Evolutionary conservation across 805 yeast genomes (phyloP).

Genomic region (Teunomyces lycoperdinae): DNA sequence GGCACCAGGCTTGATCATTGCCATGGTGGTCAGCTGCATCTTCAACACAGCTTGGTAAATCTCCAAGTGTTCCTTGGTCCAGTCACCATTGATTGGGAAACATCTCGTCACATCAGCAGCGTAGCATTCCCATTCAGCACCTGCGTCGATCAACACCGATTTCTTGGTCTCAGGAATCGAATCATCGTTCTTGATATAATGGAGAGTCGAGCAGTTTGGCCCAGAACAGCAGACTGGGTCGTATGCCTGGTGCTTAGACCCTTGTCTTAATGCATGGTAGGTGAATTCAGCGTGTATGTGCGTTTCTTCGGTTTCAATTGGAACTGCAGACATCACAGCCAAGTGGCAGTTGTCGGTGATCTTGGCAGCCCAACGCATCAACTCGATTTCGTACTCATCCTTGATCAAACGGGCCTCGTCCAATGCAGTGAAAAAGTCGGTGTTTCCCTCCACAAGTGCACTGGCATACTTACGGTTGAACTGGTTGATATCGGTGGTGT

Average conservation of each 20-base stretch:
- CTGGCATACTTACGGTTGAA: conserved; percentile 36
- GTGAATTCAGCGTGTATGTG: conserved; percentile 95
- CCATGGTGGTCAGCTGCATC: conserved; percentile 78
- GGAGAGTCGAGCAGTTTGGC: conserved; percentile 85
- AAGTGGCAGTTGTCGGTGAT: conserved; percentile 86
- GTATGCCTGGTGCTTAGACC: conserved; percentile 83
- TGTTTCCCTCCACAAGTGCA: conserved; percentile 42
- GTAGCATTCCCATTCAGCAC: conserved; percentile 94
- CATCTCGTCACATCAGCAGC: conserved; percentile 94
- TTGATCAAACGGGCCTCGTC: conserved; percentile 87
- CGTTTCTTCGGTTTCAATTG: conserved; percentile 82
- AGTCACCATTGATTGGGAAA: conserved; percentile 87
- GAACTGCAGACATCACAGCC: conserved; percentile 90
- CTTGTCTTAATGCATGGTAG: conserved; percentile 91
- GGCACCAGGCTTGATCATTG: conserved; percentile 75
- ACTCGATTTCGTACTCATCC: conserved; percentile 74
- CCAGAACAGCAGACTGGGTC: conserved; percentile 98
- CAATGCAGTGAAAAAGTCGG: conserved; percentile 60
- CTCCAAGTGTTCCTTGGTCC: conserved; percentile 83
- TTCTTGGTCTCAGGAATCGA: conserved; percentile 46
- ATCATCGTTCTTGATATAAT: conserved; percentile 78
- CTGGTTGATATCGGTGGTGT: conserved; percentile 56
- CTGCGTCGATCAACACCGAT: conserved; percentile 87
- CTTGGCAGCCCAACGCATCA: conserved; percentile 75
- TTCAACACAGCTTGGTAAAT: conserved; percentile 75